A percentile compares a stretch with the other conserved stretches of the same genome.
Evolutionary conservation across 208 protist species (phyloP).

Genomic region (Porcisia deanei): DNA sequence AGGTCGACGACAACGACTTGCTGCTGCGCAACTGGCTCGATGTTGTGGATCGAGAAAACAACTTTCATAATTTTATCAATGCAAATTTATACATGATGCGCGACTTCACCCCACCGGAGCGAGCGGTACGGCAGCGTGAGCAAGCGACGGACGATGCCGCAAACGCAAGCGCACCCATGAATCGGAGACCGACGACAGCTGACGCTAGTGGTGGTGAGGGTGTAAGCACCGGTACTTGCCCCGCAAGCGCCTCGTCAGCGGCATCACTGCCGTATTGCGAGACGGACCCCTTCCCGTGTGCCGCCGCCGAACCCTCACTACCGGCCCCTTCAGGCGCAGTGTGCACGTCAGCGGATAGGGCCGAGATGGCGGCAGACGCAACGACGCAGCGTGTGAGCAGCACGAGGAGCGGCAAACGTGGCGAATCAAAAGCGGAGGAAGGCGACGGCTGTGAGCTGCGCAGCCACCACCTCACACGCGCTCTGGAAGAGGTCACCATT

Average conservation of each 20-base stretch:
- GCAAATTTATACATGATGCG: conserved; percentile 37
- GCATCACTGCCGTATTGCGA: background rate
- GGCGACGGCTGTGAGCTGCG: conserved; percentile 4
- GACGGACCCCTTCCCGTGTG: too few species aligned
- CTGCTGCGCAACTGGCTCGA: conserved; percentile 39
- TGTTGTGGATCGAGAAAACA: conserved; percentile 41
- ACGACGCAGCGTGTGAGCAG: background rate
- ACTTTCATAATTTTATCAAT: conserved; percentile 50
- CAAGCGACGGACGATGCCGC: background rate
- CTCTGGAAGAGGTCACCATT: conserved; percentile 28
- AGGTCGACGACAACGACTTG: conserved; percentile 38
- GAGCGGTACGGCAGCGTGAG: conserved; percentile 29
- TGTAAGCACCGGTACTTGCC: background rate
- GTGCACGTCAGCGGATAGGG: background rate
- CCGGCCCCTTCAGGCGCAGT: background rate
- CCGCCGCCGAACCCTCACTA: background rate
- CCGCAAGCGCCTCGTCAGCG: background rate
- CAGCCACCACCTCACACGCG: conserved; percentile 14
- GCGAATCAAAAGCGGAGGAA: background rate
- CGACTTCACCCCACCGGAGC: conserved; percentile 44
- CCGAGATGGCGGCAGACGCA: background rate
- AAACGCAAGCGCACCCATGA: conserved; percentile 5
- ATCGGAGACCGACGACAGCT: conserved; percentile 1
- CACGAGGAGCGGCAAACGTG: background rate
- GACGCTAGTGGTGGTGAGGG: background rate